Evolutionary conservation across 2,329 filamentous ascomycete genomes (phyloP), one percentile per base, ranked within the genome.

Genomic region (Microdochium trichocladiopsis): DNA sequence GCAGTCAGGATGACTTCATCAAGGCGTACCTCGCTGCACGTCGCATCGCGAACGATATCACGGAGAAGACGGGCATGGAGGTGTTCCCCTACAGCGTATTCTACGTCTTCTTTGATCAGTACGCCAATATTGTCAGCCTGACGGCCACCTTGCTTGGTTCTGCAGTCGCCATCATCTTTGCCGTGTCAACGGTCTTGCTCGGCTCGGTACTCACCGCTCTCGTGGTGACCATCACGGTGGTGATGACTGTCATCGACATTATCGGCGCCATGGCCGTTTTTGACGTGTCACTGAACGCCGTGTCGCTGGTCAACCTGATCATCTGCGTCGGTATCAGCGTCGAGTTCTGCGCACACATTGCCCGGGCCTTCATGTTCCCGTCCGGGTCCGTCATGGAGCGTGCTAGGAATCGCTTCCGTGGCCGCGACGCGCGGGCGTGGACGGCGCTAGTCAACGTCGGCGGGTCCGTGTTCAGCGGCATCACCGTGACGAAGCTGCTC

Each of bases 91-190:
- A 99, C 73, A 95, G 90, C 60, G 86, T 96, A 55, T 96, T 96
- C 68, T 99, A 99, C 74, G 92, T 99, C 67, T 99, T 97, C 80
- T 99, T 99, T 67, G 94, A 99, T 66, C 94, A 97, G 67, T 99
- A 99, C 65, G 80, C 90, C 5, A 82, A 82, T 53, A 97, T 99
- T 55, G 83, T 95, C 21, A 78, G 80, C 11, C 78, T 97, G 3
- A 92, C 93, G 0, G 86, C 80, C 1, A 83, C 86, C 0, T 81
- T 99, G 1, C 80, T 99, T 25, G 87, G 87, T 41, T 87, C 89
- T 3, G 93, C 91, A 0, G 76, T 97, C 14, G 89, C 80, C 24
- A 88, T 96, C 58, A 95, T 97, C 54, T 87, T 96, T 53, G 66
- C 88, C 54, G 80, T 99, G 47, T 87, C 90, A 0, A 84, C 87